Percentiles rank a stretch among this genome's conserved stretches.
Evolutionary conservation across 345 rosid genomes (phyloP).

Genomic region (Boechera stricta): DNA sequence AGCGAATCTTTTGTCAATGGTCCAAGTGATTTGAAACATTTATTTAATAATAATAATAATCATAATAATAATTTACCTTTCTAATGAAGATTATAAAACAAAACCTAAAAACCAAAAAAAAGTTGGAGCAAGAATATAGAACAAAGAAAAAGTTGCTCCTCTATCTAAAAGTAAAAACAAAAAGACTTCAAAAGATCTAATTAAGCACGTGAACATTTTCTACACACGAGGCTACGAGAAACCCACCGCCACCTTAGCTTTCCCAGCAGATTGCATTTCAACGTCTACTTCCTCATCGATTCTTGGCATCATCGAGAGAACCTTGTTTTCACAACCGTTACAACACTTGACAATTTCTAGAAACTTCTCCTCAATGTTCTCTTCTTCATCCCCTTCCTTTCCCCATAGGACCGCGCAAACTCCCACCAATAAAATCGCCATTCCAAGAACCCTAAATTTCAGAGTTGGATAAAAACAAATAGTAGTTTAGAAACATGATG

Average conservation of each 20-base stretch:
- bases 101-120: background rate
- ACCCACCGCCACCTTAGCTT: slow-evolving; percentile 34
- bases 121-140: slow-evolving; percentile 34
- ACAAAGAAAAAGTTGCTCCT: slow-evolving; percentile 36
- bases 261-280: slow-evolving; percentile 37
- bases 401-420: slow-evolving; percentile 88
- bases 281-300: slow-evolving; percentile 45
- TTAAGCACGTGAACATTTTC: slow-evolving; percentile 23
- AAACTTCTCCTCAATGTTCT: slow-evolving; percentile 33
- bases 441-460: slow-evolving; percentile 65
- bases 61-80: background rate
- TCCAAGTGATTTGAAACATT: slow-evolving; percentile 11
- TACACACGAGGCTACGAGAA: slow-evolving; percentile 18
- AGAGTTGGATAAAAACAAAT: background rate
- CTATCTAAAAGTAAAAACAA: slow-evolving; percentile 2
- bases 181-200: slow-evolving; percentile 12
- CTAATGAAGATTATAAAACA: slow-evolving; percentile 16
- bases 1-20: background rate
- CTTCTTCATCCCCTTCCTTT: slow-evolving; percentile 69
- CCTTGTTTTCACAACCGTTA: background rate
- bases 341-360: slow-evolving; percentile 34
- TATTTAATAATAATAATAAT: background rate
- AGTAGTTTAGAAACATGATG: slow-evolving; percentile 6
- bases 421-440: slow-evolving; percentile 66
- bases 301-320: slow-evolving; percentile 34